Conservation (phyloP, 306 rosid genomes). For the Quercus alba region DNA sequence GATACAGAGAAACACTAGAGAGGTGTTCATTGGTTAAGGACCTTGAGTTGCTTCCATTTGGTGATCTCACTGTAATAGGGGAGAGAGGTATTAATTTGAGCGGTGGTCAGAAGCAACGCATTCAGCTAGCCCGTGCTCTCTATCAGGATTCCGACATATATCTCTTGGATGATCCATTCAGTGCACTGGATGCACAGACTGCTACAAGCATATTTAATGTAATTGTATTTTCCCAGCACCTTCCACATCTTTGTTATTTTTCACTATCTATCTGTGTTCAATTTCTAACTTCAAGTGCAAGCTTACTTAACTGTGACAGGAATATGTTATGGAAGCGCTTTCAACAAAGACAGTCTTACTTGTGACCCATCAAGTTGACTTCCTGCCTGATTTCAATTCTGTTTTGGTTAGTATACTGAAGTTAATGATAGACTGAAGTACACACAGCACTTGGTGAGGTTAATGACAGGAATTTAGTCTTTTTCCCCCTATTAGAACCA, state of each 20-base stretch:
- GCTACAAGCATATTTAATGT: conserved; percentile 50
- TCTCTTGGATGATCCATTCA: conserved; percentile 61
- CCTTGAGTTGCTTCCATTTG: too few relatives aligned
- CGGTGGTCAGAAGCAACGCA: too few relatives aligned
- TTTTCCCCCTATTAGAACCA: too few relatives aligned
- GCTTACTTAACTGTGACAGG: conserved; percentile 24
- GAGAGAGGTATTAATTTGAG: too few relatives aligned
- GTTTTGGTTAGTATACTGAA: conserved; percentile 35
- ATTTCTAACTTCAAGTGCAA: neutral
- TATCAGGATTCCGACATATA: conserved; percentile 49
- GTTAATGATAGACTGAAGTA: neutral
- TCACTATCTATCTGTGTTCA: neutral
- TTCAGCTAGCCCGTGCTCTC: conserved; percentile 35
- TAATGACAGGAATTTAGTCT: too few relatives aligned
- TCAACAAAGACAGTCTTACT: conserved; percentile 25
- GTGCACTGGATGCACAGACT: conserved; percentile 66
- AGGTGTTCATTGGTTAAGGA: too few relatives aligned
- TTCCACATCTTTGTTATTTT: neutral
- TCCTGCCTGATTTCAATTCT: conserved; percentile 46
- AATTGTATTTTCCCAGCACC: neutral
- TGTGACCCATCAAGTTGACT: conserved; percentile 47
- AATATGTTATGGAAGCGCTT: conserved; percentile 51
- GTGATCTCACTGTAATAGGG: too few relatives aligned
- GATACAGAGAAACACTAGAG: too few relatives aligned
- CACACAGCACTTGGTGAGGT: too few relatives aligned